Base-by-base conservation (phyloP, 805 yeast species). In the Starmerella geochares region DNA sequence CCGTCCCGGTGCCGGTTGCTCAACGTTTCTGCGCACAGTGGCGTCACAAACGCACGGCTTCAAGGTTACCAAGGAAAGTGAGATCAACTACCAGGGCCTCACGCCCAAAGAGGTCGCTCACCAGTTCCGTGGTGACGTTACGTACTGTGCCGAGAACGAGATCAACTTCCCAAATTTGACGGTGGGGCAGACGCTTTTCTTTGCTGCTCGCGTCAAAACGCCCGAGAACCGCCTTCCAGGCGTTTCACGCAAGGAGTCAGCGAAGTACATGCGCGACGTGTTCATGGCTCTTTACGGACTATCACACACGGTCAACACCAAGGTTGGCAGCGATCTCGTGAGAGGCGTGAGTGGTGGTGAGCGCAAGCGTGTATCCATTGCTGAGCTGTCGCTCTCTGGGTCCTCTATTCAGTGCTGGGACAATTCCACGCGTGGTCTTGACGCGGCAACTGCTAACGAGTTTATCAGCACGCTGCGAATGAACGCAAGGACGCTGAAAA, bases 261-360 rank as follows among this genome's bases (percentile, higher is more conserved):
- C 78, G 17, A 56, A 58, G n/a, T 69, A 67, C 56, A 67, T 58
- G 65, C 71, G 74, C 49, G 77, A 78, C 51, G 58, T 78, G 17
- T 65, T 71, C 51, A 71, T 74, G 49, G 77, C 79, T 11, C 70
- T 72, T 31, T 80, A 76, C 59, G 86, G 84, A 52, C 68, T 81
- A 36, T 66, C 73, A 8, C 84, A 78, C 62, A 77, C 84, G 5
- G 69, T 70, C 53, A 67, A 76, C 61, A 77, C 83, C 16, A 75
- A 74, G 55, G 83, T 78, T 31, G 83, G 83, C 52, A 73, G 73
- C 60, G 82, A 78, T 53, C 69, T 74, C 36, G 73, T 81, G 27
- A 73, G 85, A 62, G 84, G 86, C 68, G 84, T 81, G 36, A 80
- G 90, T 46, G 90, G 94, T 60, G 92, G 94, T 71, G 92, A 84